Evolutionary conservation across 768 basidiomycete species (phyloP), one percentile per base, ranked within the genome.

Genomic region (Russula olivacea): DNA sequence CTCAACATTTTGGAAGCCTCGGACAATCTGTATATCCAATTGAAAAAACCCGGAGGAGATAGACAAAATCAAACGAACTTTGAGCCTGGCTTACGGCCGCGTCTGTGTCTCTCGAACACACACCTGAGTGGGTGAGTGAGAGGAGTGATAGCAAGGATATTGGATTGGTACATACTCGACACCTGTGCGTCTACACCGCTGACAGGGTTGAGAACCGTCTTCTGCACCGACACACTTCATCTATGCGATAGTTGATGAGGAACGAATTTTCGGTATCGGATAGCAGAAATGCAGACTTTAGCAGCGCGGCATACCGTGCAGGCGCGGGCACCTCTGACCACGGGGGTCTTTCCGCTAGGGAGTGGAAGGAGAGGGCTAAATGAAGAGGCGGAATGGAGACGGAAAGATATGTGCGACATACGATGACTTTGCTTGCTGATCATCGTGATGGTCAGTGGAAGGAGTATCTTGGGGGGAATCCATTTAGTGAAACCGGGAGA

Each of bases 201-300:
- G 89, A 72, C 91, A 93, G 34, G 82, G 83, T 69, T 84, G 85
- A 65, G 83, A 80, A 63, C 90, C 89, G 69, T 93, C 90, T 72
- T 93, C 91, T 55, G 91, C 88, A 50, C 89, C 91, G 63, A 93
- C 90, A 69, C 91, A 93, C 74, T 92, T 91, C 91, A 93, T 93
- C 91, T 93, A 68, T 49, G 59, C 28, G 11, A 30, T 11, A 58
- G 59, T 32, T 60, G 50, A 60, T 61, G 49, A 50, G 60, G 53
- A 57, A 52, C 30, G 19, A 63, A 34, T 59, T 17, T 58, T 63
- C 66, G 59, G 55, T 51, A 67, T 28, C 58, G 61, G 63, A 57
- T 58, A 64, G 40, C 64, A 61, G 59, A 45, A 66, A 57, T 45
- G 53, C 56, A 47, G 52, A 87, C 91, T 83, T 93, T 93, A 66